These are phyloP conservation scores for Peziza echinospora DNA, from an alignment of 495 filamentous ascomycete genomes.

Conservation along the genomic window DNA sequence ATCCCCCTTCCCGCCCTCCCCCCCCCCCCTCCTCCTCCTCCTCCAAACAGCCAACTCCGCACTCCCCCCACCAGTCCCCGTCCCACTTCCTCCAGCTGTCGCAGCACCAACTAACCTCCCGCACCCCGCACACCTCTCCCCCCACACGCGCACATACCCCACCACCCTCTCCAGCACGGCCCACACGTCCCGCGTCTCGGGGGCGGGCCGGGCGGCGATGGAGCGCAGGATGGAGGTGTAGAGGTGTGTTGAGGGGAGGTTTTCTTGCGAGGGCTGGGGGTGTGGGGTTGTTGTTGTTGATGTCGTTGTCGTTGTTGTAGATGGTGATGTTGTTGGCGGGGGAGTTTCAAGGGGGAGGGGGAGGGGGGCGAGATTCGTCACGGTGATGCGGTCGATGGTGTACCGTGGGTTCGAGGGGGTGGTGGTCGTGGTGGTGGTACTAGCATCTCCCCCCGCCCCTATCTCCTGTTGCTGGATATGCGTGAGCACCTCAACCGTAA, in stretches of 20 bases:
- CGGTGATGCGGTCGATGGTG: background rate
- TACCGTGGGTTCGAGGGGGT: too few relatives aligned
- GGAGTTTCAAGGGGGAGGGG: background rate
- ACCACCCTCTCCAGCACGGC: slow-evolving; percentile 62
- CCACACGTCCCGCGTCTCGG: slow-evolving; percentile 65
- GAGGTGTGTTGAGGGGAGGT: background rate
- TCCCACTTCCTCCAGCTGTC: background rate
- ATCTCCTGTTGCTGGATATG: slow-evolving; percentile 92
- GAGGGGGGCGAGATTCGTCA: background rate
- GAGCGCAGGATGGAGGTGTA: background rate
- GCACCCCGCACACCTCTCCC: too few relatives aligned
- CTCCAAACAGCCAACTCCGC: background rate
- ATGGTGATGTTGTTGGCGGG: background rate
- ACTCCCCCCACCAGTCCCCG: background rate
- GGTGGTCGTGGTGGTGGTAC: slow-evolving; percentile 18
- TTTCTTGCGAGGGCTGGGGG: too few relatives aligned
- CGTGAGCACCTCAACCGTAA: slow-evolving; percentile 96
- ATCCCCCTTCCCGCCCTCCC: background rate
- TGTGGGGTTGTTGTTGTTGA: background rate
- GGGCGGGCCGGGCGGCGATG: slow-evolving; percentile 36
- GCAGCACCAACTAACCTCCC: too few relatives aligned
- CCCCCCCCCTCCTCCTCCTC: background rate
- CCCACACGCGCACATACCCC: slow-evolving; percentile 92
- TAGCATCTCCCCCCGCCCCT: slow-evolving; percentile 79
- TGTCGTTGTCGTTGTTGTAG: background rate